Base-by-base conservation (phyloP, 2,329 filamentous ascomycete species). In the Teratosphaeria pseudoeucalypti region DNA sequence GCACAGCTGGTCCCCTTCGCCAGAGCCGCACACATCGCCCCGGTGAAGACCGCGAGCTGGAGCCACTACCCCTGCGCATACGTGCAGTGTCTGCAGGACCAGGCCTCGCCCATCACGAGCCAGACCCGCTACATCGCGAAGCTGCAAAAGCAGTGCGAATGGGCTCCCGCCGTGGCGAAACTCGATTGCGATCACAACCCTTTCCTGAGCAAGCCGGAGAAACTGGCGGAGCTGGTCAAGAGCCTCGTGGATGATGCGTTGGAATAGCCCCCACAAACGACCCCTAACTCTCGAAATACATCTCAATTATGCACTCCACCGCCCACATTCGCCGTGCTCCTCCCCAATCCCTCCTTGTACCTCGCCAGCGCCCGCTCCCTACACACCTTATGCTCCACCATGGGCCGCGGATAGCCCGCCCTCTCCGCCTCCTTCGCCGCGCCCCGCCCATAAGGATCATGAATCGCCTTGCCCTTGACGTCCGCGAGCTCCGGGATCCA, bases 401-500 rank as follows among this genome's bases (percentile, higher is more conserved):
- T 86, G 9, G 83, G 83, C 71, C 79, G 77, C 0, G 90, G 90
- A 70, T 96, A 95, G 0, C 87, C 87, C 7, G 77, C 80, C 74
- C 81, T 85, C 74, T 81, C 80, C 7, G 85, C 88, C 63, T 81
- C 73, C 10, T 74, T 74, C 1, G 73, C 81, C 0, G 80, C 85
- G 0, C 87, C 85, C 55, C 85, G 80, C 2, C 77, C 82, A 71
- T 92, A 92, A 0, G 91, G 91, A 64, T 92, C 90, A 71, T 95
- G 90, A 3, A 96, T 83, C 9, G 85, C 87, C 63, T 85, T 86
- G 0, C 83, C 85, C 66, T 82, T 70, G 2, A 92, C 73, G 0
- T 73, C 80, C 29, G 75, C 78, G 61, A 96, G 75, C 74, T 96
- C 91, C 0, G 85, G 85, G 9, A 96, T 79, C 90, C 90, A 96